Percentiles rank a stretch among this genome's conserved stretches.
phyloP scores from a whole-genome alignment of 2,329 filamentous ascomycete genomes.

The Beauveria scarabaeidicola region DNA sequence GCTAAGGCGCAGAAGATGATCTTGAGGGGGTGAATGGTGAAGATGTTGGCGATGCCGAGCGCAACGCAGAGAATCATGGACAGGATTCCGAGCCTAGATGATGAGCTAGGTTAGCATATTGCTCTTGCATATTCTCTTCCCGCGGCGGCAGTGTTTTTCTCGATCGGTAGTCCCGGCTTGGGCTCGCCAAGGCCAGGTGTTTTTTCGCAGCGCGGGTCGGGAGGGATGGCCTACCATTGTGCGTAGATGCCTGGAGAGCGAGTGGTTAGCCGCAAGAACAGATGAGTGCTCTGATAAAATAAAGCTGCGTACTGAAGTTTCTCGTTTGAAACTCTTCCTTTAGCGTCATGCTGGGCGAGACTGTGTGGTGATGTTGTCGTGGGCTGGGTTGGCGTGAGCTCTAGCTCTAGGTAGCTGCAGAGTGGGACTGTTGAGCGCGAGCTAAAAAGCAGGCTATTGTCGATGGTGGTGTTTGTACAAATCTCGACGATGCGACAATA shows the following conservation, averaged over 20 bases:
- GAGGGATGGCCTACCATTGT: constrained; percentile 54
- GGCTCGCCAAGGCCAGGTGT: background rate
- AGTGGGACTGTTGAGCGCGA: background rate
- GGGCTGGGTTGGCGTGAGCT: background rate
- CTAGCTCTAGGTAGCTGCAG: background rate
- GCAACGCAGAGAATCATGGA: constrained; percentile 65
- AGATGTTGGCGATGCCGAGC: constrained; percentile 59
- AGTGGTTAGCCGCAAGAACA: constrained; percentile 24
- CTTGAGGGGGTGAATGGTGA: constrained; percentile 40
- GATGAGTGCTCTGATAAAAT: background rate
- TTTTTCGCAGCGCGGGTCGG: background rate
- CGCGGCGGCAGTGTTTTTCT: background rate
- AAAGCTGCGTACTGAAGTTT: constrained; percentile 58
- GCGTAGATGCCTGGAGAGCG: constrained; percentile 56
- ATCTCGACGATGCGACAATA: background rate
- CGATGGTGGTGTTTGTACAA: background rate
- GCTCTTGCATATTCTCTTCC: background rate
- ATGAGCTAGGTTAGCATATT: constrained; percentile 6
- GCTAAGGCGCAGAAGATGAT: constrained; percentile 46
- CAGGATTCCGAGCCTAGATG: constrained; percentile 55
- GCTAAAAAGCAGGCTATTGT: background rate
- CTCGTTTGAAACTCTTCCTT: constrained; percentile 64
- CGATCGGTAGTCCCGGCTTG: background rate
- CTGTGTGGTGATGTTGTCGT: constrained; percentile 5
- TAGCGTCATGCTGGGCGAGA: constrained; percentile 52